These are phyloP conservation scores for Cynanchum wilfordii DNA, from an alignment of 257 asterid genomes.

Conservation along the genomic window DNA sequence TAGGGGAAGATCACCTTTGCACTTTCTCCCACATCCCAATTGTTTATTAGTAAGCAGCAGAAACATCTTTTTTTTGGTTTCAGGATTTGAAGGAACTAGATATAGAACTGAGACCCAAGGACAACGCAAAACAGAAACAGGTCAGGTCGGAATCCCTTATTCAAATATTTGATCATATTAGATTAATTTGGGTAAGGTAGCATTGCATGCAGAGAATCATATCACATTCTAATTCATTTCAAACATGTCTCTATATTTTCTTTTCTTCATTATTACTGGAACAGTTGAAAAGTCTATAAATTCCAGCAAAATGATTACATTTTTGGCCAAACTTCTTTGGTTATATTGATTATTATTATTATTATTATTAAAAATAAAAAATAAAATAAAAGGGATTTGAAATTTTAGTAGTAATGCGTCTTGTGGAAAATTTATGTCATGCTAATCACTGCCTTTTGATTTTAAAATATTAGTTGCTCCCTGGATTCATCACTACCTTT, in stretches of 20 bases:
- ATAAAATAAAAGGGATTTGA: neutral
- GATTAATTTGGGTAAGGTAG: conserved; percentile 6
- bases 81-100: conserved; percentile 17
- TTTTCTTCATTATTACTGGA: neutral
- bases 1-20: conserved; percentile 23
- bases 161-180: neutral
- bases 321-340: neutral
- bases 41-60: neutral
- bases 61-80: conserved; percentile 7
- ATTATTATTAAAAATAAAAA: neutral
- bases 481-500: neutral
- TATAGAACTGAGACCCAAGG: neutral
- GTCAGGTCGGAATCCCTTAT: neutral
- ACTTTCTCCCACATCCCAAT: conserved; percentile 11
- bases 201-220: conserved; percentile 14
- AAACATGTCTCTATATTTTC: neutral
- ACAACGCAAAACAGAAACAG: neutral
- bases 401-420: neutral
- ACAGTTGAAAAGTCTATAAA: neutral
- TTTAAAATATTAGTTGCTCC: neutral
- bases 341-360: neutral
- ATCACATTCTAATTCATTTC: conserved; percentile 20
- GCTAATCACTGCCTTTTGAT: neutral
- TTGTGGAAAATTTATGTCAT: neutral
- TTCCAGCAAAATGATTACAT: conserved; percentile 10